phyloP scores from a whole-genome alignment of 2,329 filamentous ascomycete genomes.

The Neofusicoccum ribis region DNA sequence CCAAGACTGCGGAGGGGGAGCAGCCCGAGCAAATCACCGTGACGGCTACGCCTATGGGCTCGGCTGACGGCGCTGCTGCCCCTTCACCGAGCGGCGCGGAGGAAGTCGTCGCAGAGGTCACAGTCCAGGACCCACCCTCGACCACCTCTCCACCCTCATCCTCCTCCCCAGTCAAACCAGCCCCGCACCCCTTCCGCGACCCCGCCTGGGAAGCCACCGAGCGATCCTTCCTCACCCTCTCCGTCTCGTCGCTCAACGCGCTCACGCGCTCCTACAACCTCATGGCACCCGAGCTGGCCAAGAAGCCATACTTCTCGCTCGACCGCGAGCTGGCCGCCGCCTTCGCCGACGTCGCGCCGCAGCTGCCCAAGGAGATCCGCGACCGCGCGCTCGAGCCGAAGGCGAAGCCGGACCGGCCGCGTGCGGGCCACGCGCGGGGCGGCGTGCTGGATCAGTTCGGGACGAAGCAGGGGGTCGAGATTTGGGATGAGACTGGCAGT shows the following conservation, averaged over 20 bases:
- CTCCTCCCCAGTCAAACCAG: constrained; percentile 34
- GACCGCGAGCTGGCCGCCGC: constrained; percentile 79
- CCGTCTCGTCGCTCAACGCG: constrained; percentile 75
- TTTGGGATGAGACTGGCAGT: constrained; percentile 73
- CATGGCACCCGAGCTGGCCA: constrained; percentile 87
- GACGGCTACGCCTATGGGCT: constrained; percentile 35
- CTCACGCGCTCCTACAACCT: constrained; percentile 89
- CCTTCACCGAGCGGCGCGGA: constrained; percentile 24
- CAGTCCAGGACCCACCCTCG: neutral
- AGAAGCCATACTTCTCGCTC: constrained; percentile 87
- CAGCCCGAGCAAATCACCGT: constrained; percentile 36
- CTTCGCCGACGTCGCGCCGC: constrained; percentile 82
- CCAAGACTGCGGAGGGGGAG: neutral
- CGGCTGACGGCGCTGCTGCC: constrained; percentile 13
- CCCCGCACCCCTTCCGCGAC: constrained; percentile 69
- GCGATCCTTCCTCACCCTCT: constrained; percentile 70
- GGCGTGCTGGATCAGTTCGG: constrained; percentile 63
- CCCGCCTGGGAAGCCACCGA: constrained; percentile 73
- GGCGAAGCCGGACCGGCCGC: constrained; percentile 19
- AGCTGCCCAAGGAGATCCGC: constrained; percentile 70
- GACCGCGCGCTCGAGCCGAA: constrained; percentile 60
- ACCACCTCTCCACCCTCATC: neutral
- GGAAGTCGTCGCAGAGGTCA: neutral
- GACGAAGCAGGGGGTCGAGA: constrained; percentile 53
- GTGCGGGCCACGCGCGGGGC: constrained; percentile 45